Conservation (phyloP, 2,329 filamentous ascomycete species). For the Dactylellina cionopaga region DNA sequence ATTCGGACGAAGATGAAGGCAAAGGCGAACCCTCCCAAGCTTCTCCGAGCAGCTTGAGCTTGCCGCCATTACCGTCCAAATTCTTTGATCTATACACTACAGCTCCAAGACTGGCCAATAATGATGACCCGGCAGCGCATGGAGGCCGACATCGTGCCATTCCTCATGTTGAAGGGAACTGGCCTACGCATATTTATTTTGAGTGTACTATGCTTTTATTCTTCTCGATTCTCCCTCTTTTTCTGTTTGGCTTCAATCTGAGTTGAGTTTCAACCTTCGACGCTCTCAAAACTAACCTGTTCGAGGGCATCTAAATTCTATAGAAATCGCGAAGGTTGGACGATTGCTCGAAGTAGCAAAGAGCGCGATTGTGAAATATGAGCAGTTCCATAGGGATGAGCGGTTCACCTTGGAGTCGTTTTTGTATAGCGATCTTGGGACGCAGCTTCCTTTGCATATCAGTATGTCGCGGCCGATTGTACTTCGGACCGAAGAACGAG, state of each 20-base stretch:
- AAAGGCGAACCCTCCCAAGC: slow-evolving; percentile 34
- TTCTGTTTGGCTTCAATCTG: background rate
- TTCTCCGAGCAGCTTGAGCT: slow-evolving; percentile 56
- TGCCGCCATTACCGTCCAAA: slow-evolving; percentile 79
- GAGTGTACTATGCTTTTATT: slow-evolving; percentile 75
- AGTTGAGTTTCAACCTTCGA: background rate
- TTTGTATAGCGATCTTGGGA: slow-evolving; percentile 79
- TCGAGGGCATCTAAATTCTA: slow-evolving; percentile 67
- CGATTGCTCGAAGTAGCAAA: slow-evolving; percentile 14
- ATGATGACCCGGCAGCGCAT: slow-evolving; percentile 85
- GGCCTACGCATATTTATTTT: slow-evolving; percentile 91
- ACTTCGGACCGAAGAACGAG: slow-evolving; percentile 77
- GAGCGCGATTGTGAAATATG: slow-evolving; percentile 21
- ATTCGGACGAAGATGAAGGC: slow-evolving; percentile 75
- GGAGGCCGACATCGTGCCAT: slow-evolving; percentile 82
- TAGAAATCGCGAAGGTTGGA: slow-evolving; percentile 60
- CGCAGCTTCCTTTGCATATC: slow-evolving; percentile 84
- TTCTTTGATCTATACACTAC: slow-evolving; percentile 93
- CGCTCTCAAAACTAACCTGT: slow-evolving; percentile 52
- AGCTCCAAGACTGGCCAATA: slow-evolving; percentile 77
- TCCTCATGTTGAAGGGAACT: slow-evolving; percentile 87
- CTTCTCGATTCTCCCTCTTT: slow-evolving; percentile 11
- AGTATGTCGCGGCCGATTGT: slow-evolving; percentile 85
- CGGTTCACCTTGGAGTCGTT: slow-evolving; percentile 71
- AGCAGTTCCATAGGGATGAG: slow-evolving; percentile 48